Percentiles rank a stretch among this genome's conserved stretches.
These are phyloP conservation scores for Colletotrichum sp. DNA, from an alignment of 2,329 filamentous ascomycete species.

Conservation along the genomic window DNA sequence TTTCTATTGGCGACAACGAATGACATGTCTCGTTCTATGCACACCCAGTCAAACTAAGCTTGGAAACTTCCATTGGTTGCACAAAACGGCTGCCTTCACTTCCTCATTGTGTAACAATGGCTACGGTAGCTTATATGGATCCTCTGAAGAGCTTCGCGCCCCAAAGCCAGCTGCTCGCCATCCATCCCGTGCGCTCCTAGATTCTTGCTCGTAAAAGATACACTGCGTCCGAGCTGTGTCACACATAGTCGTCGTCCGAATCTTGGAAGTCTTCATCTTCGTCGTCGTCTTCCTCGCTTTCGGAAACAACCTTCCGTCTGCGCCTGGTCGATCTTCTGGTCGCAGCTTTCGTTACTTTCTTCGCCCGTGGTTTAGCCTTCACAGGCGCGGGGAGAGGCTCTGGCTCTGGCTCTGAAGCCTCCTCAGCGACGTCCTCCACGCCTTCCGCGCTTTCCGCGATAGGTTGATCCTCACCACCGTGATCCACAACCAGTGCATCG, in stretches of 20 bases:
- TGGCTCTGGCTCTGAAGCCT: background rate
- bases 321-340: constrained; percentile 12
- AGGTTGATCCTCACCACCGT: constrained; percentile 13
- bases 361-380: constrained; percentile 10
- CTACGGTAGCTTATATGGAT: background rate
- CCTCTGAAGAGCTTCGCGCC: background rate
- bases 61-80: background rate
- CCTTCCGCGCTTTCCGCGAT: background rate
- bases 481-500: constrained; percentile 38
- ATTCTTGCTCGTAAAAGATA: background rate
- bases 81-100: background rate
- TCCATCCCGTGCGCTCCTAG: background rate
- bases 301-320: background rate
- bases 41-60: background rate
- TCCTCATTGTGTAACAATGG: background rate
- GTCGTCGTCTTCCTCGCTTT: constrained; percentile 16
- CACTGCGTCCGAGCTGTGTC: background rate
- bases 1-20: background rate
- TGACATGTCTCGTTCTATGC: background rate
- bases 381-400: constrained; percentile 1
- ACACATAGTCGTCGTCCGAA: constrained; percentile 15
- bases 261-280: constrained; percentile 1
- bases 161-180: background rate
- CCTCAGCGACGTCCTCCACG: background rate
- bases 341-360: background rate